phyloP scores from a whole-genome alignment of 2,329 filamentous ascomycete species.

The Nigrospora osmanthi region DNA sequence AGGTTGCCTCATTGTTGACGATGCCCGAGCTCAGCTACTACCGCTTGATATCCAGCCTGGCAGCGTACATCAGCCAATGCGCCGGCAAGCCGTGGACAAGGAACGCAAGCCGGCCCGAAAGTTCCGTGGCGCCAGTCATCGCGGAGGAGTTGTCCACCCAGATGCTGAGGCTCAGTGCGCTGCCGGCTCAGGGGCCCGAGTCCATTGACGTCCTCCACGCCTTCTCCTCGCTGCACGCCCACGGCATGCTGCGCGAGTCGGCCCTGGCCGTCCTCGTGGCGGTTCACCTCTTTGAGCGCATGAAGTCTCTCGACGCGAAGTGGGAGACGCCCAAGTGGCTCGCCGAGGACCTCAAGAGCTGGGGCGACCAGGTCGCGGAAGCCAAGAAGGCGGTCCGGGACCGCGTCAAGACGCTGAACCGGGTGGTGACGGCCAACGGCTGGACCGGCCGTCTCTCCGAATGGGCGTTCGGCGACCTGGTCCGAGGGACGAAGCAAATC shows the following conservation, averaged over 20 bases:
- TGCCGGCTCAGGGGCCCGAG: not conserved
- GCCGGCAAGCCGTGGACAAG: not conserved
- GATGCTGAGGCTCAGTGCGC: not conserved
- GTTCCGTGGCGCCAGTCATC: not conserved
- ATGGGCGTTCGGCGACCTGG: constrained; percentile 19
- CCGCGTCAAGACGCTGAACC: constrained; percentile 22
- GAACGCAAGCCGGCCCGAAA: not conserved
- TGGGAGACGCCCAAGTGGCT: constrained; percentile 23
- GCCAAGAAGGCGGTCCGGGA: constrained; percentile 19
- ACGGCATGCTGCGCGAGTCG: constrained; percentile 28
- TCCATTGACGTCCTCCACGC: constrained; percentile 11
- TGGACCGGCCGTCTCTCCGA: constrained; percentile 28
- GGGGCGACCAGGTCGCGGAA: constrained; percentile 14
- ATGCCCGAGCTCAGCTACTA: not conserved
- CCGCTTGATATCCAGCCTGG: not conserved
- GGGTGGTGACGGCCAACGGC: constrained; percentile 20
- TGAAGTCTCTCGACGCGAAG: constrained; percentile 19
- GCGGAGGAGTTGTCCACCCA: not conserved
- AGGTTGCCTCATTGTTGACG: not conserved
- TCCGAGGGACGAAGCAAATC: constrained; percentile 1
- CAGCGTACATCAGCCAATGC: not conserved
- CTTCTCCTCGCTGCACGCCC: constrained; percentile 24
- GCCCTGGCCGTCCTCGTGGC: constrained; percentile 22
- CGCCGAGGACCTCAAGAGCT: constrained; percentile 21
- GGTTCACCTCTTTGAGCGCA: constrained; percentile 16